Base-by-base conservation (phyloP, 2,329 filamentous ascomycete species). In the Fusarium pseudocircinatum region DNA sequence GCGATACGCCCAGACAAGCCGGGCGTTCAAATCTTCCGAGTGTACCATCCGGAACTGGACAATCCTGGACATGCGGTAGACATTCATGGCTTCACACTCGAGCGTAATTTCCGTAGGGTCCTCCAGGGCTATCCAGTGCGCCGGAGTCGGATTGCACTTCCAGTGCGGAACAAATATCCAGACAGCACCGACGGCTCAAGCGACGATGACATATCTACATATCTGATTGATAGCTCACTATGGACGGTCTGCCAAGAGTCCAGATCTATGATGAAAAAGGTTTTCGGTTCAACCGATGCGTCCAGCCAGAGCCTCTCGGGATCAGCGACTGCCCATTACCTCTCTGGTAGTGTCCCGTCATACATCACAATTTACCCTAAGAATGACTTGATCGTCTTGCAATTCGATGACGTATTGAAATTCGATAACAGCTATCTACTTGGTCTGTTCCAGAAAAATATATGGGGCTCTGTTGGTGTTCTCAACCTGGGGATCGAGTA, bases 341-440 rank as follows among this genome's bases (percentile, higher is more conserved):
- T 50, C 47, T 34, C 47, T 4, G 30, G 30, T 6, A 9, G 30
- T 20, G 22, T 15, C 30, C 16, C n/a, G 1, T 14, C 18, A 10
- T 24, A 50, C 3, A 20, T 34, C 30, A 50, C 30, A 12, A 34
- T 50, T 20, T 14, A 4, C 3, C 30, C 16, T 2, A 0, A 7
- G 22, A 50, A 12, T 2, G 47, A 50, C n/a, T n/a, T 50, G 4
- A 24, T 50, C n/a, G 13, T 24, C 30, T 13, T 50, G 15, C 30
- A 50, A 2, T 24, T 50, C 8, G 46, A 50, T 9, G 30, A 24
- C 46, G 34, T 34, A 7, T 4, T 34, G 7, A 9, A 50, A 12
- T 34, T 34, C n/a, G 4, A 20, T 4, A 9, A 11, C 11, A 0
- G 0, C 11, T 14, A 3, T 34, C 22, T 50, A 7, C 0, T 3